Conservation (phyloP, 2,329 filamentous ascomycete species). For the Cladosporium velox region DNA sequence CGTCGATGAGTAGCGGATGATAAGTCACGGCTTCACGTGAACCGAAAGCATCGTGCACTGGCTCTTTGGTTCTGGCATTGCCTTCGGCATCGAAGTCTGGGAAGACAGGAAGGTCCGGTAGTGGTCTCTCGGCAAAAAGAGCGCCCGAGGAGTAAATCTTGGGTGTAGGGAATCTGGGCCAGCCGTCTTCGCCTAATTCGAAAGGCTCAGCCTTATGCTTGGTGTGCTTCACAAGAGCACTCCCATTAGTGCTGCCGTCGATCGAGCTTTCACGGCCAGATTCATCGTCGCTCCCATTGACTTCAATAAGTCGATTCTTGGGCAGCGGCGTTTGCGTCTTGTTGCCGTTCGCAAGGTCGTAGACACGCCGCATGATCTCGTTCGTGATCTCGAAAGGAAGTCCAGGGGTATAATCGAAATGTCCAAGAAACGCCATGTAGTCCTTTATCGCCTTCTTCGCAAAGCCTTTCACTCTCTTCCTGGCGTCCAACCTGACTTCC, state of each 20-base stretch:
- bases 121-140: slow-evolving; percentile 71
- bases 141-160: slow-evolving; percentile 59
- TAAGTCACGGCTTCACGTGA: slow-evolving; percentile 70
- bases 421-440: slow-evolving; percentile 69
- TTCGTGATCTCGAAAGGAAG: slow-evolving; percentile 62
- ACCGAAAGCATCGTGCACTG: slow-evolving; percentile 39
- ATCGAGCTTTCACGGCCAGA: slow-evolving; percentile 22
- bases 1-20: slow-evolving; percentile 77
- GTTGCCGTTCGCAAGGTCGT: slow-evolving; percentile 54
- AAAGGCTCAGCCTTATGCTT: slow-evolving; percentile 34
- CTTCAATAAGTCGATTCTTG: slow-evolving; percentile 35
- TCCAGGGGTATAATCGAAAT: slow-evolving; percentile 77
- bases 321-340: slow-evolving; percentile 35
- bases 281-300: slow-evolving; percentile 29
- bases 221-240: slow-evolving; percentile 48
- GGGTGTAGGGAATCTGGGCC: slow-evolving; percentile 52
- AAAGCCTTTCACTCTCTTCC: slow-evolving; percentile 70
- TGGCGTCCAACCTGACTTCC: slow-evolving; percentile 56
- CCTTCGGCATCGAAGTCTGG: slow-evolving; percentile 48
- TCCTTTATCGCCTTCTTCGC: slow-evolving; percentile 77
- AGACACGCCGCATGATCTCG: slow-evolving; percentile 60
- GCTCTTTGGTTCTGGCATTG: slow-evolving; percentile 29
- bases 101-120: slow-evolving; percentile 67
- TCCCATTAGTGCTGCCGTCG: slow-evolving; percentile 29
- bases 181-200: slow-evolving; percentile 40